Evolutionary conservation across 2,329 filamentous ascomycete species (phyloP), one percentile per base, ranked within the genome.

Genomic region (Neonectria magnoliae): DNA sequence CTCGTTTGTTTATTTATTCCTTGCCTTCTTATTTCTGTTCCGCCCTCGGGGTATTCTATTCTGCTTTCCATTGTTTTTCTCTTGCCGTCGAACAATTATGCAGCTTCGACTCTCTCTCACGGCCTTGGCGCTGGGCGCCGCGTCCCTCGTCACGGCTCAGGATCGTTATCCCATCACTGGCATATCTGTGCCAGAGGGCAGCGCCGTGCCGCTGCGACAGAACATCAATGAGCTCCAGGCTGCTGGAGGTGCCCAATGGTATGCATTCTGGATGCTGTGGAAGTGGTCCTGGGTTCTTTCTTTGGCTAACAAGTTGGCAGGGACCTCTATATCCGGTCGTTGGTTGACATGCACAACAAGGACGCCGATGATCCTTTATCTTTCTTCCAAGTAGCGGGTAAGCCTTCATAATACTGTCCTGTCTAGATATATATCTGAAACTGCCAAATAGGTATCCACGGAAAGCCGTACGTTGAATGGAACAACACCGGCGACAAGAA

Each of bases 341-440:
- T 87, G 18, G 73, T 75, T 38, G 75, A 78, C 22, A 77, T 87
- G 66, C 81, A 86, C 60, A 76, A 76, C 3, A 74, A 73, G 29
- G 71, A 81, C 61, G 75, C 82, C 57, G 71, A 75, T 5, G 79
- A 87, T 41, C 77, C 78, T 51, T 67, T 78, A 60, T 87, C 85
- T 1, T 87, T 82, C 72, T 87, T 85, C 68, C 80, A 84, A 59
- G 74, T 88, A 61, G 74, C 77, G 55, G 84, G 85, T 84, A 76
- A 65, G 74, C 13, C n/a, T 16, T 56, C 61, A 14, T 44, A 18
- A n/a, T 25, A 10, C 14, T 16, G 14, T 13, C 25, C 13, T 36
- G 22, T 25, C 16, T 52, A 16, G 8, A 52, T 42, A 31, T 5
- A n/a, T 11, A 25, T 20, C 42, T 55, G 27, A 63, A 22, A 18